These are phyloP conservation scores for Mucor velutinosus DNA, from an alignment of 371 early-diverging fungal species.

Conservation along the genomic window DNA sequence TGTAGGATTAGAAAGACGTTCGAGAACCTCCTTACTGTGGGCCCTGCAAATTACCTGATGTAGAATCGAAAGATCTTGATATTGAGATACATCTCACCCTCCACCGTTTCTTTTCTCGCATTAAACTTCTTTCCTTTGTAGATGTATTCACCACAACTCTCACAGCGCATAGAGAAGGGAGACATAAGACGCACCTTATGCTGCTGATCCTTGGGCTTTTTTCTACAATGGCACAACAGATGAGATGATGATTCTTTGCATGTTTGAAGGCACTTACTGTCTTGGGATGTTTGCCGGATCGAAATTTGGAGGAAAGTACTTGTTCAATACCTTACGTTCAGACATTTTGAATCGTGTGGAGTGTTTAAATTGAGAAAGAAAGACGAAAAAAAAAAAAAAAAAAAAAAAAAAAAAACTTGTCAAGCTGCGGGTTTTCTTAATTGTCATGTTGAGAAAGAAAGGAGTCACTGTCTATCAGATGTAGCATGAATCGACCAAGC, in stretches of 20 bases:
- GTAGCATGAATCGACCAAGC: too few relatives aligned
- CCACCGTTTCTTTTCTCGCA: conserved; percentile 88
- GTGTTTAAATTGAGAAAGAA: not conserved
- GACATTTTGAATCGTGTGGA: conserved; percentile 53
- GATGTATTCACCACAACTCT: conserved; percentile 94
- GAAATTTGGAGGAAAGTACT: conserved; percentile 95
- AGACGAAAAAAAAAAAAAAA: not conserved
- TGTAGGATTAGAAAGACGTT: not conserved
- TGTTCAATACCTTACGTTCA: conserved; percentile 88
- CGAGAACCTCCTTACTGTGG: too few relatives aligned
- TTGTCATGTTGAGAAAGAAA: too few relatives aligned
- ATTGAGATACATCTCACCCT: conserved; percentile 81
- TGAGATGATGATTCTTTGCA: not conserved
- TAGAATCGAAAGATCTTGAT: conserved; percentile 95
- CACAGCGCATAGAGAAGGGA: conserved; percentile 98
- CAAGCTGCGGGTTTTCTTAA: not conserved
- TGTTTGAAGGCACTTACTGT: conserved; percentile 36
- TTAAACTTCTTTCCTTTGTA: conserved; percentile 98
- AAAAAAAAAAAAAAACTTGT: not conserved
- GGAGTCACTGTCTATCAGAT: too few relatives aligned
- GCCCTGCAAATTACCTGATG: conserved; percentile 75
- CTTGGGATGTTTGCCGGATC: conserved; percentile 73
- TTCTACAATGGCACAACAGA: conserved; percentile 37
- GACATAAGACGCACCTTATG: conserved; percentile 96
- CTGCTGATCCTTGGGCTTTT: conserved; percentile 79